Base-by-base conservation (phyloP, 1,284 basidiomycete genomes). In the Apiotrichum laibachii region DNA sequence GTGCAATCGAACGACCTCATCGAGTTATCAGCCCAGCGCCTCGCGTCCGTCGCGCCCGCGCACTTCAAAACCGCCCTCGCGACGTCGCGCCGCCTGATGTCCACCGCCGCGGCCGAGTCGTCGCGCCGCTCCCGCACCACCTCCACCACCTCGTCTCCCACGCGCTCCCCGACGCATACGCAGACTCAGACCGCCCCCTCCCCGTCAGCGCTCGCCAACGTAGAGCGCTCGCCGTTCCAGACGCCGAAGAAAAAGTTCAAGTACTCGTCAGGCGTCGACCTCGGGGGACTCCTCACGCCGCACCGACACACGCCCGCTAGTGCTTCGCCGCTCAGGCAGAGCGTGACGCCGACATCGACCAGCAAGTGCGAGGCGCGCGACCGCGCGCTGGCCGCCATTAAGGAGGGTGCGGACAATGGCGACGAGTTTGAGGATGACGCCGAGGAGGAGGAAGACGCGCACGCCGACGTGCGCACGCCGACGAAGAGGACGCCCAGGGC, bases 211-310 rank as follows among this genome's bases (percentile, higher is more conserved):
- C 15, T 19, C 9, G n/a, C 33, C 5, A n/a, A 6, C 22, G 31
- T 26, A 19, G 37, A 50, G 33, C 61, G 54, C 44, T 57, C 57
- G 22, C 67, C 67, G 5, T 67, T 72, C 54, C 40, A 48, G 2
- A 76, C 75, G 12, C 75, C 75, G 0, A 66, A 62, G 34, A 75
- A 75, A 55, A 65, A 66, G 57, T 68, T 62, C 60, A 70, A 69
- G 50, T 68, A 63, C 50, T 53, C 64, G 12, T 70, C 69, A 13
- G 67, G 66, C 8, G 37, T 68, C 2, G 72, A 75, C 51, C 53
- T 72, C 16, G 59, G 56, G 4, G 63, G 60, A 12, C 62, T 76
- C 5, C 56, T 72, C 19, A 56, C 52, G n/a, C 57, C 63, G 48
- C 53, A 56, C n/a, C 47, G 53, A 21, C 65, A 69, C 48, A 47